Conservation (phyloP, 2,329 filamentous ascomycete genomes). For the Dothideomycetidae sp. region DNA sequence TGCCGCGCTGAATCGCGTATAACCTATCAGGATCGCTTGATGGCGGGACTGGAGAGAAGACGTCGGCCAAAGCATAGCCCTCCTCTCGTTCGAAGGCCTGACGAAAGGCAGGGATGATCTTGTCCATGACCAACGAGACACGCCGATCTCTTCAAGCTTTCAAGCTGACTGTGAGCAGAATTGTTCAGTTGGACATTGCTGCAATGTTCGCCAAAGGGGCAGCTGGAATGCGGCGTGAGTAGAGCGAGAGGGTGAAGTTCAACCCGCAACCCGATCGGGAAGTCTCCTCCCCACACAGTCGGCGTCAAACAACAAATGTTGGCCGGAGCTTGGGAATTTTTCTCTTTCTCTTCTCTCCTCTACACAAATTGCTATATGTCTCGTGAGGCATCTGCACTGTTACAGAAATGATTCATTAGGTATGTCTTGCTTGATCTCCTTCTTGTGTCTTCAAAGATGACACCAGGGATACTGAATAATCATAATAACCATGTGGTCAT, state of each 20-base stretch:
- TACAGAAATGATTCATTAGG: neutral
- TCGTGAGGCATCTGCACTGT: neutral
- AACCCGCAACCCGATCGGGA: neutral
- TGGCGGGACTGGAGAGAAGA: slow-evolving; percentile 57
- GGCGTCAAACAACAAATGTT: neutral
- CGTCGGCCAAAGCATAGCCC: slow-evolving; percentile 60
- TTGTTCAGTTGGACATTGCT: too few relatives aligned
- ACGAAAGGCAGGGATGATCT: slow-evolving; percentile 59
- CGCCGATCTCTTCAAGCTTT: too few relatives aligned
- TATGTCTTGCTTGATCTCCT: neutral
- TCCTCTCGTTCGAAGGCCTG: slow-evolving; percentile 49
- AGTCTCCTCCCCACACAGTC: neutral
- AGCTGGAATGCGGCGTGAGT: too few relatives aligned
- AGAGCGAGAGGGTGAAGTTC: neutral
- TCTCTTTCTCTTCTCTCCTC: neutral
- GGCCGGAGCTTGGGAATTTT: too few relatives aligned
- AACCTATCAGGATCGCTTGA: slow-evolving; percentile 49
- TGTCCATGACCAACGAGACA: slow-evolving; percentile 44
- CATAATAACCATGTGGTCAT: slow-evolving; percentile 7
- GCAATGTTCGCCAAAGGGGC: too few relatives aligned
- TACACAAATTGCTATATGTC: neutral
- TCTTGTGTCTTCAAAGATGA: slow-evolving; percentile 4
- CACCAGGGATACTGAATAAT: slow-evolving; percentile 5
- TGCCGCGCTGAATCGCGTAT: slow-evolving; percentile 54
- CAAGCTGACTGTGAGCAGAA: too few relatives aligned